Base-by-base conservation (phyloP, 2,329 filamentous ascomycete species). In the Fusarium pininemorale region DNA sequence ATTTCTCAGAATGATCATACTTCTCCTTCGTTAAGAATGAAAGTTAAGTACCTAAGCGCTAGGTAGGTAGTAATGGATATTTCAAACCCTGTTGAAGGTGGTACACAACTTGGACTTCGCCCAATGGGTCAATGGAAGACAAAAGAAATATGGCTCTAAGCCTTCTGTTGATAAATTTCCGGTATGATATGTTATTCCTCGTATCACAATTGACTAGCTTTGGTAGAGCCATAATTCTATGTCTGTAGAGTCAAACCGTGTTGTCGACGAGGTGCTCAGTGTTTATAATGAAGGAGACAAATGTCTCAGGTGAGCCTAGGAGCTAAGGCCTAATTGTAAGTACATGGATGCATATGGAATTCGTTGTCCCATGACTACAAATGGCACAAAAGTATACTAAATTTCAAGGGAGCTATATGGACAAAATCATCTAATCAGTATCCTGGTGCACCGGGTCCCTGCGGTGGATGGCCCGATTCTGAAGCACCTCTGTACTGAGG, bases 401-500 rank as follows among this genome's bases (percentile, higher is more conserved):
- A 32, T 16, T 30, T 26, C 26, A 30, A 37, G 30, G 24, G 32
- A 26, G 47, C 32, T 26, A 47, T 45, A 55, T 48, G 22, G 20
- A 35, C 20, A 24, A 37, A 45, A 58, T 15, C 26, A 20, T 14
- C 18, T 62, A 20, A 12, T 16, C 62, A 57, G 22, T 51, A 47
- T 35, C 68, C 58, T 32, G 57, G 47, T 61, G 60, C 39, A 16
- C 51, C 45, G 30, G 64, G 62, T 7, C 68, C 73, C 20, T 70
- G 68, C n/a, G 57, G 66, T 18, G 70, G 60, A 39, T 45, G 50
- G 28, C 47, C 68, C 35, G 62, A 51, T 42, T 63, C 74, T n/a
- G 63, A 59, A 26, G 48, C 64, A 35, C 73, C 63, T 58, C 72
- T 69, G 38, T 70, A 76, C 53, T 78, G 76, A 41, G 76, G 75